Percentiles rank a stretch among this genome's conserved stretches.
Evolutionary conservation across 345 rosid genomes (phyloP).

Genomic region (Eucalyptus sp.): DNA sequence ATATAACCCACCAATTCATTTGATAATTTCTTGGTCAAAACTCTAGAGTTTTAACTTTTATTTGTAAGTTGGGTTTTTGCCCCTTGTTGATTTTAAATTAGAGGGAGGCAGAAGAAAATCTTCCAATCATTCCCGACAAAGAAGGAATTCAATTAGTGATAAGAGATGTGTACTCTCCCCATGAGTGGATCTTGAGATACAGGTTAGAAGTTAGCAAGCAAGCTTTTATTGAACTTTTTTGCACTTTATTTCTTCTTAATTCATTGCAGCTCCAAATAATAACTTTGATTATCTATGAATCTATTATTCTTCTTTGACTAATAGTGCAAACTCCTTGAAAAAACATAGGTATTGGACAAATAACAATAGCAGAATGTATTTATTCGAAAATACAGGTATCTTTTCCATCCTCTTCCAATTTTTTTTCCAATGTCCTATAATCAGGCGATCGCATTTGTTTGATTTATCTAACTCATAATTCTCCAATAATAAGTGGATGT

Average conservation of each 20-base stretch:
- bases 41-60: background rate
- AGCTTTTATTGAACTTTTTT: background rate
- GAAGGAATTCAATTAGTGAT: conserved; percentile 46
- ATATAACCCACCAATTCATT: background rate
- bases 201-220: conserved; percentile 60
- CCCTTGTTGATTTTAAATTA: conserved; percentile 5
- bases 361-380: conserved; percentile 84
- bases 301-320: background rate
- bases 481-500: background rate
- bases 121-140: conserved; percentile 44
- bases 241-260: background rate
- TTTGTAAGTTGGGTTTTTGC: background rate
- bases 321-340: background rate
- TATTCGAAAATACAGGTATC: conserved; percentile 71
- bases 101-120: conserved; percentile 71
- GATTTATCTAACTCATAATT: no score
- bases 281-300: background rate
- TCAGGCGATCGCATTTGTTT: background rate
- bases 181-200: conserved; percentile 49
- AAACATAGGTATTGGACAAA: conserved; percentile 70
- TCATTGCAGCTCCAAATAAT: background rate
- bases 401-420: background rate
- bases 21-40: background rate
- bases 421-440: background rate
- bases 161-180: conserved; percentile 28